A percentile compares a stretch with the other conserved stretches of the same genome.
These are phyloP conservation scores for Neurospora sp. DNA, from an alignment of 495 filamentous ascomycete species.

Conservation along the genomic window DNA sequence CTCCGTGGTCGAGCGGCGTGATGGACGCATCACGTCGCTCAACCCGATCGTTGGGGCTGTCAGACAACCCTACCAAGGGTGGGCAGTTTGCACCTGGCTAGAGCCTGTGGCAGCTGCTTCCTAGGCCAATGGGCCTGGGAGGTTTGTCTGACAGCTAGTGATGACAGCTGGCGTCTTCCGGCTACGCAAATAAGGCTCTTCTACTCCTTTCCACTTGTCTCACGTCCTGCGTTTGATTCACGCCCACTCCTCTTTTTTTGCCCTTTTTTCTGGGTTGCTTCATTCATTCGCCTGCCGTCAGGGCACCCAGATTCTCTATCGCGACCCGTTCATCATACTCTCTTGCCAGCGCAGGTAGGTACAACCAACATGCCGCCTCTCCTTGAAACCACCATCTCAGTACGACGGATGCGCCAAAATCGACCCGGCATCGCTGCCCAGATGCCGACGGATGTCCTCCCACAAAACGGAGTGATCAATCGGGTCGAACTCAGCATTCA, in stretches of 20 bases:
- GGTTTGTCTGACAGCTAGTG: background rate
- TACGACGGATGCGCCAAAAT: too few species aligned
- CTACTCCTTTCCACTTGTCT: background rate
- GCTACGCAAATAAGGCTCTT: background rate
- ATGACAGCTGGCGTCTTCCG: background rate
- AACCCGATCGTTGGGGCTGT: background rate
- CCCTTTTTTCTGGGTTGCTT: background rate
- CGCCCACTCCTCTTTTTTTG: background rate
- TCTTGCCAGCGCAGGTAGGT: too few species aligned
- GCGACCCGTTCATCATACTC: too few species aligned
- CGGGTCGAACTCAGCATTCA: too few species aligned
- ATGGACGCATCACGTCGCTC: background rate
- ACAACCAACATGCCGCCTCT: too few species aligned
- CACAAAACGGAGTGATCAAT: too few species aligned
- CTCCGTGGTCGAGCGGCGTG: background rate
- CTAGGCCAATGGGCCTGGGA: background rate
- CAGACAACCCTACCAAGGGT: background rate
- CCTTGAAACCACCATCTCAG: too few species aligned
- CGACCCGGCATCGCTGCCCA: too few species aligned
- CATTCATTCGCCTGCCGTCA: too few species aligned
- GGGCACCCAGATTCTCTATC: too few species aligned
- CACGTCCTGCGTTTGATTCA: background rate
- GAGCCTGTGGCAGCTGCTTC: background rate
- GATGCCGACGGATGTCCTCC: too few species aligned
- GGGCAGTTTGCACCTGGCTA: background rate